These are phyloP conservation scores for Pseudonitzschia delicatissima DNA, from an alignment of 108 stramenopile species.

Conservation along the genomic window DNA sequence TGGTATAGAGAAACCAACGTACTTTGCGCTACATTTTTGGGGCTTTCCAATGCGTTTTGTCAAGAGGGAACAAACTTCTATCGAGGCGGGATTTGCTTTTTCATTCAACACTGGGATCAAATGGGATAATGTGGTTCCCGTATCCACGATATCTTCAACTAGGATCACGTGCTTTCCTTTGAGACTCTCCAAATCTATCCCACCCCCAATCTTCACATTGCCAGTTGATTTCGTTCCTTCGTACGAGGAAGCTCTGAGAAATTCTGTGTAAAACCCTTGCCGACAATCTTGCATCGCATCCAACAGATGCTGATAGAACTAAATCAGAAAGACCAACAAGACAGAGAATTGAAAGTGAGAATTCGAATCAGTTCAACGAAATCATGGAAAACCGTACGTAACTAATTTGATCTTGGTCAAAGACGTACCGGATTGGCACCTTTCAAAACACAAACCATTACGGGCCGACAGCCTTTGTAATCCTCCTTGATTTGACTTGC, in stretches of 20 bases:
- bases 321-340: not conserved
- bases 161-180: slow-evolving; percentile 46
- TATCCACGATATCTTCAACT: slow-evolving; percentile 75
- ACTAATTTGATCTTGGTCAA: not conserved
- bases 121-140: slow-evolving; percentile 50
- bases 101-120: slow-evolving; percentile 39
- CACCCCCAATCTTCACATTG: slow-evolving; percentile 34
- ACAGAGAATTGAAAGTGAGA: not conserved
- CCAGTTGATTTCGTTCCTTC: slow-evolving; percentile 44
- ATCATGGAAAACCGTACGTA: not conserved
- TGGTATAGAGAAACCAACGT: slow-evolving; percentile 65
- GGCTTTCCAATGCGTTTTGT: slow-evolving; percentile 36
- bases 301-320: slow-evolving; percentile 48
- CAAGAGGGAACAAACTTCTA: slow-evolving; percentile 49
- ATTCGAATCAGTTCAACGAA: not conserved
- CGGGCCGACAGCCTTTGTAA: slow-evolving; percentile 54
- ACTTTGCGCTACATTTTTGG: slow-evolving; percentile 39
- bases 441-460: slow-evolving; percentile 55
- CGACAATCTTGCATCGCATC: slow-evolving; percentile 40
- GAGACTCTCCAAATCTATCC: slow-evolving; percentile 28
- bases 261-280: slow-evolving; percentile 57
- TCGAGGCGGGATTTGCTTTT: slow-evolving; percentile 18
- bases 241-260: slow-evolving; percentile 49
- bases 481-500: slow-evolving; percentile 42
- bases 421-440: slow-evolving; percentile 42